Base-by-base conservation (phyloP, 2,329 filamentous ascomycete genomes). In the Leptographium lundbergii region DNA sequence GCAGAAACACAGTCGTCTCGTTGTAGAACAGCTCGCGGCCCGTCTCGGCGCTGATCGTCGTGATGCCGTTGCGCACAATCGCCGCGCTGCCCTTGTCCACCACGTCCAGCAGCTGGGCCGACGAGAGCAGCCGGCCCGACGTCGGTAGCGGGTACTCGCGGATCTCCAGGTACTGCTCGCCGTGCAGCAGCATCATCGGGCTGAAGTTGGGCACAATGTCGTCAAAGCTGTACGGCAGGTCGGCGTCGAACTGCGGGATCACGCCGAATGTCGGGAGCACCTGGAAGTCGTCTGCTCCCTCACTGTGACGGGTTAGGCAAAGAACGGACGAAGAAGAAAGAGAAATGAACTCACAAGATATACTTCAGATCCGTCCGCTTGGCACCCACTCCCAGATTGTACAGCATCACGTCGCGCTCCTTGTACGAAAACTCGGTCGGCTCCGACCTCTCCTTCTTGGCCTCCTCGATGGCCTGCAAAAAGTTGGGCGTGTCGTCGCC, bases 171-270 rank as follows among this genome's bases (percentile, higher is more conserved):
- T 91, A 99, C 74, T 99, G 94, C 79, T 99, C 94, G 70, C 94
- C 94, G 76, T 99, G 94, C 27, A 99, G 87, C 56, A 99, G 84
- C 91, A 96, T 96, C 90, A 96, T 96, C 62, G 91, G 92, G 45
- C 84, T 90, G 79, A 96, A 99, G 80, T 97, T 95, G 71, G 91
- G 91, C 32, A 97, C 87, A 62, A 99, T 81, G 60, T 91, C 84
- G 69, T 85, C 82, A 67, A 94, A 81, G 72, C 79, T 84, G 77
- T 88, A 97, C 32, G 92, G 89, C 62, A 85, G 77, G 65, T 88
- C 80, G 61, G 90, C 86, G 74, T 87, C 87, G 77, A 97, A 96
- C 67, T 86, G 88, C n/a, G 94, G 94, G 67, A 99, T 86, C 63
- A 97, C 94, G 71, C 91, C 94, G 68, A 89, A 99, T n/a, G 91